Evolutionary conservation across 140 eudicot species (phyloP).

Genomic region (Cichorium intybus): DNA sequence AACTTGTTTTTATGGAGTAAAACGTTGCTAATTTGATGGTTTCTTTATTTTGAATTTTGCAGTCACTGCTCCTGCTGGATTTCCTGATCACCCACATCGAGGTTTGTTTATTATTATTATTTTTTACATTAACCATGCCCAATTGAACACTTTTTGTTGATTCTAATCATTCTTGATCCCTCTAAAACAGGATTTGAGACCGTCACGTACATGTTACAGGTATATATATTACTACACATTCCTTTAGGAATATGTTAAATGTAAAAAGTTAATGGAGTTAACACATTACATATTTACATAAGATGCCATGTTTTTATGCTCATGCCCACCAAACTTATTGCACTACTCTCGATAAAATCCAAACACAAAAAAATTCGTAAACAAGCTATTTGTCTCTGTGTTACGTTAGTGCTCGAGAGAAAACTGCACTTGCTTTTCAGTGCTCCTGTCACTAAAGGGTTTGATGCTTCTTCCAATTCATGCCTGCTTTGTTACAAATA

Average conservation of each 20-base stretch:
- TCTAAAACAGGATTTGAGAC: slow-evolving; percentile 73
- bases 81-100: slow-evolving; percentile 97
- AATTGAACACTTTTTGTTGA: neutral
- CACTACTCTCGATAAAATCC: slow-evolving; percentile 10
- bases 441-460: slow-evolving; percentile 21
- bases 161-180: slow-evolving; percentile 6
- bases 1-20: neutral
- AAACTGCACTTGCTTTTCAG: slow-evolving; percentile 24
- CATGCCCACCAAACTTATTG: slow-evolving; percentile 23
- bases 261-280: neutral
- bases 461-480: slow-evolving; percentile 10
- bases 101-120: slow-evolving; percentile 32
- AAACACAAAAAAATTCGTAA: slow-evolving; percentile 2
- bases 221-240: slow-evolving; percentile 34
- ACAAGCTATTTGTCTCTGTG: slow-evolving; percentile 4
- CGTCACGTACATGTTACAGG: slow-evolving; percentile 94
- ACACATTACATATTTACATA: neutral
- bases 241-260: neutral
- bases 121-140: neutral
- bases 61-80: slow-evolving; percentile 82
- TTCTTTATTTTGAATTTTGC: slow-evolving; percentile 7
- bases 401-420: slow-evolving; percentile 26
- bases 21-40: slow-evolving; percentile 19
- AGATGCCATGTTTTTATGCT: neutral
- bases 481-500: neutral